Evolutionary conservation across 768 basidiomycete species (phyloP).

Genomic region (Phaeotremella fagi): DNA sequence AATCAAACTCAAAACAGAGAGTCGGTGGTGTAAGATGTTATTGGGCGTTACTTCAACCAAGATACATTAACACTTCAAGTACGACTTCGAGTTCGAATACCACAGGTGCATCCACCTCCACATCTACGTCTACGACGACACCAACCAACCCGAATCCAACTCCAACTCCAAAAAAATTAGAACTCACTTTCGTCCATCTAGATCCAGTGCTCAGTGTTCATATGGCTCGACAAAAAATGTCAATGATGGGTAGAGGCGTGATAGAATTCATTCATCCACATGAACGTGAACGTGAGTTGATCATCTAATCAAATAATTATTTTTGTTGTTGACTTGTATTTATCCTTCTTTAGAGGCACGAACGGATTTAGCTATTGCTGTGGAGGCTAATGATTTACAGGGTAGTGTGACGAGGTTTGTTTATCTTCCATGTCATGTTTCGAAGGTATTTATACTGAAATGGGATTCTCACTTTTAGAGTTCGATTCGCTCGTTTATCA

Average conservation of each 20-base stretch:
- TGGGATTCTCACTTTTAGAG: no score
- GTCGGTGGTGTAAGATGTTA: conserved; percentile 41
- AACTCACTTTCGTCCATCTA: conserved; percentile 45
- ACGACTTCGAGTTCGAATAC: no score
- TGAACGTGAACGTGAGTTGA: conserved; percentile 44
- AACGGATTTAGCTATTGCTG: conserved; percentile 39
- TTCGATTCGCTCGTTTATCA: conserved; percentile 46
- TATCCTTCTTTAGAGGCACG: conserved; percentile 47
- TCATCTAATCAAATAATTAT: neutral
- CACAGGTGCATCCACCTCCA: conserved; percentile 1
- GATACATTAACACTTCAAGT: no score
- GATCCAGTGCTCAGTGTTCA: conserved; percentile 46
- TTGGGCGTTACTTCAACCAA: conserved; percentile 34
- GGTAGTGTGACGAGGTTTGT: conserved; percentile 48
- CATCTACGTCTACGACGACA: neutral
- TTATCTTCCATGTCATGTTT: neutral
- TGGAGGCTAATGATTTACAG: conserved; percentile 41
- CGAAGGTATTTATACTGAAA: no score
- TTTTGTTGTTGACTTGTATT: neutral
- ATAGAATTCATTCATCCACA: conserved; percentile 48
- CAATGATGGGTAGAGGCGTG: conserved; percentile 43
- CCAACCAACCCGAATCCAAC: neutral
- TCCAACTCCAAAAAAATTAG: conserved; percentile 25
- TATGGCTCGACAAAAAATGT: conserved; percentile 39
- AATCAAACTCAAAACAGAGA: neutral